Percentiles rank a stretch among this genome's conserved stretches.
Conservation (phyloP, 2,329 filamentous ascomycete species). For the Metarhizium humberi region DNA sequence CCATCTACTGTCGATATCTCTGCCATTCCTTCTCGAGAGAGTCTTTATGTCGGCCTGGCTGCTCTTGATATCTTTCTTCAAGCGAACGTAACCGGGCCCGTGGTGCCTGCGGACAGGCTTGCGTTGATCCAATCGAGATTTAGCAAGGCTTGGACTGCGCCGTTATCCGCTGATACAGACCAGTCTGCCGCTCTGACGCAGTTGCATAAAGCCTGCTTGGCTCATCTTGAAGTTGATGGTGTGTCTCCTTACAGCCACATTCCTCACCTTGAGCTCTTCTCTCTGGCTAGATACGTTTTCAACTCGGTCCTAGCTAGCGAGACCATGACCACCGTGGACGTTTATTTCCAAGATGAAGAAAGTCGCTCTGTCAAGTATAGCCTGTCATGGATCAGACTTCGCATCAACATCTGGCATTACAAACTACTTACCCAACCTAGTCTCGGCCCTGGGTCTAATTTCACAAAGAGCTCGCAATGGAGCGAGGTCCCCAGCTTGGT, state of each 20-base stretch:
- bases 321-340: constrained; percentile 14
- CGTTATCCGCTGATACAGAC: background rate
- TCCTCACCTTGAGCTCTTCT: constrained; percentile 75
- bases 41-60: constrained; percentile 22
- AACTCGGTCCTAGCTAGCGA: constrained; percentile 15
- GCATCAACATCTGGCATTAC: constrained; percentile 63
- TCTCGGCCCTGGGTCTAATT: constrained; percentile 42
- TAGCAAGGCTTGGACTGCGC: constrained; percentile 26
- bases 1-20: constrained; percentile 1
- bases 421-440: constrained; percentile 50
- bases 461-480: constrained; percentile 48
- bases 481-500: constrained; percentile 50
- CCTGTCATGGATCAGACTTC: constrained; percentile 54
- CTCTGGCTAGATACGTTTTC: constrained; percentile 53
- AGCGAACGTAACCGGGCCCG: constrained; percentile 78
- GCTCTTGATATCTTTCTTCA: constrained; percentile 71
- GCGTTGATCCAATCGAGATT: constrained; percentile 26
- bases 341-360: constrained; percentile 13
- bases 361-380: constrained; percentile 40
- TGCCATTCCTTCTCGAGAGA: constrained; percentile 6
- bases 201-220: constrained; percentile 51
- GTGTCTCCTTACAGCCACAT: constrained; percentile 79
- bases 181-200: constrained; percentile 20
- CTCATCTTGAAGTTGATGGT: constrained; percentile 68
- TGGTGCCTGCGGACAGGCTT: constrained; percentile 35